Evolutionary conservation across 257 asterid genomes (phyloP).

Genomic region (Petunia secreta): DNA sequence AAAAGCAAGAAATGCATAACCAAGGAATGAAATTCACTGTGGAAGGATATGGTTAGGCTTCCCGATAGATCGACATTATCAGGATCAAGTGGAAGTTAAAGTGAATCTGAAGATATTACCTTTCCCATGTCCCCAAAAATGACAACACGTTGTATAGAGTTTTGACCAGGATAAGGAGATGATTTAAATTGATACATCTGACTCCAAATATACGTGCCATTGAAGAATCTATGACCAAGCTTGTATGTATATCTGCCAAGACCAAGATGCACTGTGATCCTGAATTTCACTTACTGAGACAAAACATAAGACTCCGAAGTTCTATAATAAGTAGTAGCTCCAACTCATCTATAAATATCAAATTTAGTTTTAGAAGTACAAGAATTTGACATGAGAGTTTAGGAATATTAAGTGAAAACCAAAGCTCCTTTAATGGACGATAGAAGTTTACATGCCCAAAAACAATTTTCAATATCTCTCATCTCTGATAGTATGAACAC

Average conservation of each 20-base stretch:
- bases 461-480: constrained; percentile 1
- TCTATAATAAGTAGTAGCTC: not conserved
- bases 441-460: not conserved
- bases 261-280: constrained; percentile 5
- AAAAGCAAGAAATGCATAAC: not conserved
- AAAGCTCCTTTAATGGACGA: not conserved
- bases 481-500: not conserved
- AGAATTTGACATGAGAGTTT: not conserved
- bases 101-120: constrained; percentile 39
- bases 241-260: constrained; percentile 79
- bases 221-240: constrained; percentile 71
- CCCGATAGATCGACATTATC: not conserved
- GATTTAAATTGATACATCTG: constrained; percentile 64
- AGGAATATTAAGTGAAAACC: constrained; percentile 2
- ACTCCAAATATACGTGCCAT: constrained; percentile 76
- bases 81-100: not conserved
- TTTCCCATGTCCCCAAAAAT: constrained; percentile 99
- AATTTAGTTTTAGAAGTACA: not conserved
- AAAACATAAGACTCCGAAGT: not conserved
- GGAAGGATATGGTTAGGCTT: not conserved
- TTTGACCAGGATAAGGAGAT: constrained; percentile 96
- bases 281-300: not conserved
- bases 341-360: constrained; percentile 8
- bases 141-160: constrained; percentile 75
- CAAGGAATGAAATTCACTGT: not conserved